Evolutionary conservation across 257 asterid species (phyloP).

Genomic region (Lycium barbarum): DNA sequence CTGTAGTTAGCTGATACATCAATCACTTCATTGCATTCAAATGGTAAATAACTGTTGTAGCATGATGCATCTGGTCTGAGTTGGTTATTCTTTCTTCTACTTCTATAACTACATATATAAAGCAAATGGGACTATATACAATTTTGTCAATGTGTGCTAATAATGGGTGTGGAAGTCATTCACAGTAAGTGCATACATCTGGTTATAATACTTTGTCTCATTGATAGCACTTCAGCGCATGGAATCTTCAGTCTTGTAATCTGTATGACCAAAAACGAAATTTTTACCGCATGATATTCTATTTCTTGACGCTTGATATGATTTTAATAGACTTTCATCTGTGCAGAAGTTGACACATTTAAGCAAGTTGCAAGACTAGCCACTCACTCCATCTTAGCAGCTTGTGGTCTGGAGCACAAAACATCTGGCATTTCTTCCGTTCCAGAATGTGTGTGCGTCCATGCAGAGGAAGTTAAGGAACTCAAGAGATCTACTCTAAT

Average conservation of each 20-base stretch:
- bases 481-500: conserved; percentile 56
- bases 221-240: not conserved
- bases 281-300: not conserved
- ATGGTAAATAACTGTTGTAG: not conserved
- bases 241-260: not conserved
- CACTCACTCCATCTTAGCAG: conserved; percentile 69
- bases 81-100: conserved; percentile 5
- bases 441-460: conserved; percentile 54
- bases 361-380: conserved; percentile 75
- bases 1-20: conserved; percentile 16
- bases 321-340: conserved; percentile 15
- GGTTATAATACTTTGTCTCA: not conserved
- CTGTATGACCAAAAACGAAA: not conserved
- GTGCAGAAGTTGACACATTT: conserved; percentile 56
- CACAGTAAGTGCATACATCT: not conserved
- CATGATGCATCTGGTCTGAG: not conserved
- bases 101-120: not conserved
- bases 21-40: conserved; percentile 13
- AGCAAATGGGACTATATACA: not conserved
- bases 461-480: conserved; percentile 41
- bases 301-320: not conserved
- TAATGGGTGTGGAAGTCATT: not conserved
- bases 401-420: conserved; percentile 67
- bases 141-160: not conserved
- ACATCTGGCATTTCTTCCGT: conserved; percentile 42